phyloP scores from a whole-genome alignment of 2,329 filamentous ascomycete genomes.

The Grosmannia serpens region DNA sequence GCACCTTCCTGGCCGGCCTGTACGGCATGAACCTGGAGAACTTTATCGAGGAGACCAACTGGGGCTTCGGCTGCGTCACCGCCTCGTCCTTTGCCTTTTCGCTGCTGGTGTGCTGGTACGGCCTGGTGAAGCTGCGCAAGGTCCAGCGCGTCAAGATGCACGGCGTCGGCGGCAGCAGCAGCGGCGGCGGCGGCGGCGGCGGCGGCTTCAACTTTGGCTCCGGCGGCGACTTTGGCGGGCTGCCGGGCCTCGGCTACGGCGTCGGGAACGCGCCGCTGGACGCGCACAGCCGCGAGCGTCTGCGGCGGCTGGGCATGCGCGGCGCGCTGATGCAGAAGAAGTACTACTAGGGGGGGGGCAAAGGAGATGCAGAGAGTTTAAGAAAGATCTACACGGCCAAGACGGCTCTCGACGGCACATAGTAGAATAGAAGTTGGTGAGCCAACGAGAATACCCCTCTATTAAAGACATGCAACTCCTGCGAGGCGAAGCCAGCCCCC shows the following conservation, averaged over 20 bases:
- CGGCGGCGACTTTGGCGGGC: neutral
- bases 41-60: conserved; percentile 87
- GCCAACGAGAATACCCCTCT: neutral
- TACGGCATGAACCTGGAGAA: conserved; percentile 99
- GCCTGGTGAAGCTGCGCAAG: conserved; percentile 69
- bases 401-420: too few relatives aligned
- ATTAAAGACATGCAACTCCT: too few relatives aligned
- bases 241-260: neutral
- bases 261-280: neutral
- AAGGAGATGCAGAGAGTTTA: neutral
- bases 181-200: too few relatives aligned
- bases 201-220: neutral
- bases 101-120: conserved; percentile 69
- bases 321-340: conserved; percentile 9
- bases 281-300: conserved; percentile 34
- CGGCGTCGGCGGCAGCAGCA: conserved; percentile 6
- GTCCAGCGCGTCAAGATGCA: conserved; percentile 23
- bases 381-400: neutral
- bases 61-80: conserved; percentile 73
- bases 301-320: conserved; percentile 32
- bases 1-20: conserved; percentile 93
- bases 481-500: too few relatives aligned
- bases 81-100: conserved; percentile 60
- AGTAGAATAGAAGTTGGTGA: neutral
- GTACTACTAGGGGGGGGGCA: conserved; percentile 6